Evolutionary conservation across 176 grass and related monocot species (phyloP), one percentile per base, ranked within the genome.

Genomic region (Miscanthus lutarioriparius): DNA sequence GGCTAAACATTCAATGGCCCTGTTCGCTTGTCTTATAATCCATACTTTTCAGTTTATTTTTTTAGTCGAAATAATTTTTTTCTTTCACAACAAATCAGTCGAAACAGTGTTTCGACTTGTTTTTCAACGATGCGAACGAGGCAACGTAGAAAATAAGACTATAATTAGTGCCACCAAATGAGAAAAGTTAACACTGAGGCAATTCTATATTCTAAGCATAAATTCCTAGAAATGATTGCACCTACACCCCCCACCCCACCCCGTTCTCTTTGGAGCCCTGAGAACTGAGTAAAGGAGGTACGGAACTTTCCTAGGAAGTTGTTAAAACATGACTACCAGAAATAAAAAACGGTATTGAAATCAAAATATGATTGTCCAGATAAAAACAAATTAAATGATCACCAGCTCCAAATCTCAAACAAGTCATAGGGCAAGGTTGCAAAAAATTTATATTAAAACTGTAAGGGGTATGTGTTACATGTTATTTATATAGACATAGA

Each of bases 1-100:
- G 96, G 96, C 96, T 96, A 86, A 82, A 93, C 62, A 48, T 78
- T 26, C 36, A 56, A 56, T 32, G 28, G 28, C 28, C 2, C 28
- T 30, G 28, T 30, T 30, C 28, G 28, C 2, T 30, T 30, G 1
- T 30, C 2, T 30, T 30, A 30, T 30, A 30, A 30, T 30, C 2
- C 28, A 30, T 30, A 1, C 2, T 30, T 30, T 30, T 30, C 28
- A 30, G 28, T 30, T 30, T 30, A 30, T 30, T 30, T 30, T 30
- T 30, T 30, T 30, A 30, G 28, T 30, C 28, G 28, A 30, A 30
- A 30, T 30, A 30, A 30, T 30, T 1, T 30, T 30, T 30, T 30
- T 30, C 28, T 30, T 2, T 30, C 28, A 30, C 28, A 30, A 30
- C 28, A 1, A 30, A 30, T 30, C 28, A 30, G 28, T 30, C 28